phyloP scores from a whole-genome alignment of 2,329 filamentous ascomycete genomes.

The Clarireedia homoeocarpa region DNA sequence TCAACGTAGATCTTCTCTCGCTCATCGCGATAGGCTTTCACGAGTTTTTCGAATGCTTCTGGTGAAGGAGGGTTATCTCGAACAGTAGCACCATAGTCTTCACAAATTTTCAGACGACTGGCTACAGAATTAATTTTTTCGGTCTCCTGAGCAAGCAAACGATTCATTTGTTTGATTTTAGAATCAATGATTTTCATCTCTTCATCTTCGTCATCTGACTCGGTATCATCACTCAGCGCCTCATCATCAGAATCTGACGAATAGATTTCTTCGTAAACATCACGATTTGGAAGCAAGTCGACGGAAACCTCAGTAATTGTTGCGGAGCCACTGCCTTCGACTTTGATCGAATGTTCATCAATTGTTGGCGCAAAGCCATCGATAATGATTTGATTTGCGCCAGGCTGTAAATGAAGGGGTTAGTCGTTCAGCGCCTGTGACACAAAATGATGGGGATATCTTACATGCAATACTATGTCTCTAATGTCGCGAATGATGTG shows the following conservation, averaged over 20 bases:
- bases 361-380: conserved; percentile 45
- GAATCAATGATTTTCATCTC: conserved; percentile 17
- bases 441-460: not conserved
- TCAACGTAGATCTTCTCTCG: conserved; percentile 33
- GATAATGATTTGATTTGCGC: conserved; percentile 48
- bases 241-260: conserved; percentile 30
- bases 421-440: too few species aligned
- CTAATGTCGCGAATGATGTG: conserved; percentile 54
- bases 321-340: conserved; percentile 50
- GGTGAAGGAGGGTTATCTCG: conserved; percentile 13
- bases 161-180: conserved; percentile 20
- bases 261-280: conserved; percentile 35
- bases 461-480: conserved; percentile 37
- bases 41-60: conserved; percentile 19
- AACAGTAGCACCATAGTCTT: conserved; percentile 22
- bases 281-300: conserved; percentile 44
- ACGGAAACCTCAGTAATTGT: conserved; percentile 56
- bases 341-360: conserved; percentile 49
- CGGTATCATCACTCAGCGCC: conserved; percentile 24
- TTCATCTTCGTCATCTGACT: conserved; percentile 25
- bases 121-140: conserved; percentile 27
- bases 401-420: conserved; percentile 29
- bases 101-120: conserved; percentile 21
- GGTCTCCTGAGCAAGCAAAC: conserved; percentile 20
- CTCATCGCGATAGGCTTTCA: conserved; percentile 23